These are phyloP conservation scores for Saprolegnia diclina DNA, from an alignment of 352 stramenopile species.

Conservation along the genomic window DNA sequence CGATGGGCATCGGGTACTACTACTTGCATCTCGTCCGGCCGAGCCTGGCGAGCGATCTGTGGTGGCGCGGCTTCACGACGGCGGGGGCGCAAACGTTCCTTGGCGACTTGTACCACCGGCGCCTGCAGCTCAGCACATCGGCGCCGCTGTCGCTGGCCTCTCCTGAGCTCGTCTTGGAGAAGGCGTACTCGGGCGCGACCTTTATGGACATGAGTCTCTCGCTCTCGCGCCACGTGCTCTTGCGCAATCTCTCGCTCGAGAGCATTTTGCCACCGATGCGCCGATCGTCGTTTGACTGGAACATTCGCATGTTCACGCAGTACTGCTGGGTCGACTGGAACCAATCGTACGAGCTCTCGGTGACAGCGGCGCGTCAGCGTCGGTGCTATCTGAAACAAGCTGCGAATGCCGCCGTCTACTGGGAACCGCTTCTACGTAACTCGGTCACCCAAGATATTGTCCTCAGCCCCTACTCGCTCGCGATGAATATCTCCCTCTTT, in stretches of 20 bases:
- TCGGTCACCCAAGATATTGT: background rate
- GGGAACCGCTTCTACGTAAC: constrained; percentile 17
- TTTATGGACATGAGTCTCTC: constrained; percentile 12
- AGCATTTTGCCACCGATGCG: background rate
- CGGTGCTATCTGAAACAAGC: background rate
- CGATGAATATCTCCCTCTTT: background rate
- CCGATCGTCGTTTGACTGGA: constrained; percentile 1
- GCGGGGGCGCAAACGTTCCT: constrained; percentile 14
- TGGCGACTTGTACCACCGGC: background rate
- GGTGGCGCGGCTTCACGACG: constrained; percentile 20
- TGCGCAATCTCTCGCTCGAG: constrained; percentile 5
- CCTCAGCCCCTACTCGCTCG: background rate
- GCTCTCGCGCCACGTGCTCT: background rate
- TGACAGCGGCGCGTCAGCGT: background rate
- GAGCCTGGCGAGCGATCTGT: constrained; percentile 14
- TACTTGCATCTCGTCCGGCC: background rate
- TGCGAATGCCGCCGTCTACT: constrained; percentile 17
- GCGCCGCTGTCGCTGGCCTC: background rate
- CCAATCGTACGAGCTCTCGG: background rate
- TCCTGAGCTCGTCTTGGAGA: background rate
- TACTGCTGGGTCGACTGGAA: constrained; percentile 26
- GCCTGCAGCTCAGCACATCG: background rate
- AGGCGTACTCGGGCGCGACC: constrained; percentile 4
- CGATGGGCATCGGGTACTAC: background rate
- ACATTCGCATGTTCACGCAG: constrained; percentile 14